Percentiles rank a stretch among this genome's conserved stretches.
Conservation (phyloP, 495 filamentous ascomycete genomes). For the Xylaria nigripes region DNA sequence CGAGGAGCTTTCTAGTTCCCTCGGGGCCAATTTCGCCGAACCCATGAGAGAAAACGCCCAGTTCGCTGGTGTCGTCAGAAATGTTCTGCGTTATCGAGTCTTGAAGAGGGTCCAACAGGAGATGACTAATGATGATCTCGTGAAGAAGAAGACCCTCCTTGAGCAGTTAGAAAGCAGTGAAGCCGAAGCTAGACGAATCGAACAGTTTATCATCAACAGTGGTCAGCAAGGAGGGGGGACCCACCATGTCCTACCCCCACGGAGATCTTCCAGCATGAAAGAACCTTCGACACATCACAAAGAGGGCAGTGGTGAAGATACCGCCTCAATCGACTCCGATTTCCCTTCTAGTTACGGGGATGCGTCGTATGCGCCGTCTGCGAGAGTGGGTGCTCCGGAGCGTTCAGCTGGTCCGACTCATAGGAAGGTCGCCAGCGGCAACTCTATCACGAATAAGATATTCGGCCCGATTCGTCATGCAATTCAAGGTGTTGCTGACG, state of each 20-base stretch:
- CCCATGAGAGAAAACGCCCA: conserved; percentile 96
- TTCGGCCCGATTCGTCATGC: conserved; percentile 92
- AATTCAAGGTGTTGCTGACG: conserved; percentile 89
- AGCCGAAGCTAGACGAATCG: conserved; percentile 81
- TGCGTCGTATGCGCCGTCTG: conserved; percentile 48
- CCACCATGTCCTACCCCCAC: conserved; percentile 41
- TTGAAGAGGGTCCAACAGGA: conserved; percentile 94
- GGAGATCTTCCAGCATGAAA: conserved; percentile 54
- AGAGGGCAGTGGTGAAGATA: conserved; percentile 53
- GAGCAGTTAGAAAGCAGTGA: conserved; percentile 84
- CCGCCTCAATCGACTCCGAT: conserved; percentile 82
- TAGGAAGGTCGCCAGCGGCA: conserved; percentile 66
- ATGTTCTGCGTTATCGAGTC: conserved; percentile 76
- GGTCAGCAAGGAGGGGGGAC: conserved; percentile 45
- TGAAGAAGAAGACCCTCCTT: conserved; percentile 69
- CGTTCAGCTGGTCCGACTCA: conserved; percentile 39
- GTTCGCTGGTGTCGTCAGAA: conserved; percentile 88
- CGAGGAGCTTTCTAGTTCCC: conserved; percentile 72
- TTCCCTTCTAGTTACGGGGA: conserved; percentile 87
- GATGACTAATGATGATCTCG: conserved; percentile 86
- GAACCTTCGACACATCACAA: conserved; percentile 42
- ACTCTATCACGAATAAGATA: conserved; percentile 83
- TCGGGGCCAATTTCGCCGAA: conserved; percentile 88
- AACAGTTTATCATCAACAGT: conserved; percentile 80
- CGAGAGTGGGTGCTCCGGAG: conserved; percentile 49